Base-by-base conservation (phyloP, 257 asterid species). In the Nicotiana obtusifolia region DNA sequence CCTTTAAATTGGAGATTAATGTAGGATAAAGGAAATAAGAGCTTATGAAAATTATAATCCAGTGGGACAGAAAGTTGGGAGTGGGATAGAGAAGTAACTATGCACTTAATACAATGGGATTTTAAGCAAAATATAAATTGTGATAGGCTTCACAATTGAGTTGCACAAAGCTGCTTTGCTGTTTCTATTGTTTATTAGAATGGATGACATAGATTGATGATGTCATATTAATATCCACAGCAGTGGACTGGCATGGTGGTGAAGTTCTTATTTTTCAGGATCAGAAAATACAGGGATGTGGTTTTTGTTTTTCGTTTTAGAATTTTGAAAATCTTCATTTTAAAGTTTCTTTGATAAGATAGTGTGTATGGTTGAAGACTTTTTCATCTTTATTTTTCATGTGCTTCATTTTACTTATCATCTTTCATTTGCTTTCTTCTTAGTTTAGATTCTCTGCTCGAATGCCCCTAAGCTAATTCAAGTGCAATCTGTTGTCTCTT, bases 401-500 rank as follows among this genome's bases (percentile, higher is more conserved):
- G 53, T 73, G 22, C 61, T 47, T 71, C 22, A 14, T 47, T 24
- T 47, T 69, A 47, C 59, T 22, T 4, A 56, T 37, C 35, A 7
- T 28, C 28, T 41, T 65, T 60, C 28, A 10, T 52, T 28, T 60
- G 78, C 22, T 64, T 80, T 17, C 30, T 5, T 80, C 67, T 35
- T 64, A 33, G 17, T 41, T 52, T 10, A 69, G 66, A 49, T 71
- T 75, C 81, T 59, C 66, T 85, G 56, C 22, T 81, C 41, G 47
- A 28, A 41, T 47, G 22, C 76, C 62, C 82, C 81, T 60, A 87
- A 62, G 81, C 24, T 37, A 41, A 54, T 85, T 62, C 22, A 52
- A 47, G 61, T 75, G 10, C 20, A 19, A 80, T 33, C 77, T 73
- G 83, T 77, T 81, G 80, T 76, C 77, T 75, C 82, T 22, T 68